Evolutionary conservation across 2,329 filamentous ascomycete genomes (phyloP).

Genomic region (Trichoderma atroviride): DNA sequence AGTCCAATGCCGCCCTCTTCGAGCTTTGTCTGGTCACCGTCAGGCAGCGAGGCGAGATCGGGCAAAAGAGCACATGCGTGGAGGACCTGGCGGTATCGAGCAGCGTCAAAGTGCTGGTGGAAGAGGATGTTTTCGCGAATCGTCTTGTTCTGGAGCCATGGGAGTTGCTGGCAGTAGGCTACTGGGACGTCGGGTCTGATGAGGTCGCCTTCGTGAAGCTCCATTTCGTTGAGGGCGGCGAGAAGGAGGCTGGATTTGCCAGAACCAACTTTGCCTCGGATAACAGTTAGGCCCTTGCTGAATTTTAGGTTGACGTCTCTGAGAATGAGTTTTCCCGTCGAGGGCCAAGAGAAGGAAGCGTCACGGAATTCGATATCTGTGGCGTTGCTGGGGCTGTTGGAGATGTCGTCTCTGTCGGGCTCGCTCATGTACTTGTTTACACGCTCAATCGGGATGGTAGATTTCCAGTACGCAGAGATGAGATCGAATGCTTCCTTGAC

Average conservation of each 20-base stretch:
- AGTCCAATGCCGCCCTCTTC: constrained; percentile 66
- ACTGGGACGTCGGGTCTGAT: constrained; percentile 53
- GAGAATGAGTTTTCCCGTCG: constrained; percentile 58
- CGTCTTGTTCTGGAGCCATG: constrained; percentile 68
- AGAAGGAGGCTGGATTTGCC: constrained; percentile 65
- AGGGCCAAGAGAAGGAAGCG: constrained; percentile 81
- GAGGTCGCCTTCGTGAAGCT: constrained; percentile 60
- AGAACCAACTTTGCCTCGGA: constrained; percentile 62
- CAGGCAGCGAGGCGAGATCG: constrained; percentile 59
- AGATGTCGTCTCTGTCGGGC: constrained; percentile 68
- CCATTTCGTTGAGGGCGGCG: constrained; percentile 64
- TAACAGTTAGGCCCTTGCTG: constrained; percentile 53
- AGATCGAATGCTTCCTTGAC: constrained; percentile 75
- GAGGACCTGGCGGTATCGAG: constrained; percentile 61
- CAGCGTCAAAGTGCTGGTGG: constrained; percentile 56
- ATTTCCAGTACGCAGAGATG: constrained; percentile 77
- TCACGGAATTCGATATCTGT: constrained; percentile 57
- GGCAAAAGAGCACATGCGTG: constrained; percentile 61
- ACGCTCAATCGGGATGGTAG: constrained; percentile 77
- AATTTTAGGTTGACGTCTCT: constrained; percentile 51
- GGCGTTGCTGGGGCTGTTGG: constrained; percentile 39
- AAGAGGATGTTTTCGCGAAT: constrained; percentile 68
- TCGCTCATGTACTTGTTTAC: constrained; percentile 88
- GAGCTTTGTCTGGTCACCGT: constrained; percentile 61
- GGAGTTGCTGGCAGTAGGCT: constrained; percentile 61